A percentile compares a stretch with the other conserved stretches of the same genome.
Evolutionary conservation across 2,329 filamentous ascomycete genomes (phyloP).

Genomic region (Verticillium nonalfalfae): DNA sequence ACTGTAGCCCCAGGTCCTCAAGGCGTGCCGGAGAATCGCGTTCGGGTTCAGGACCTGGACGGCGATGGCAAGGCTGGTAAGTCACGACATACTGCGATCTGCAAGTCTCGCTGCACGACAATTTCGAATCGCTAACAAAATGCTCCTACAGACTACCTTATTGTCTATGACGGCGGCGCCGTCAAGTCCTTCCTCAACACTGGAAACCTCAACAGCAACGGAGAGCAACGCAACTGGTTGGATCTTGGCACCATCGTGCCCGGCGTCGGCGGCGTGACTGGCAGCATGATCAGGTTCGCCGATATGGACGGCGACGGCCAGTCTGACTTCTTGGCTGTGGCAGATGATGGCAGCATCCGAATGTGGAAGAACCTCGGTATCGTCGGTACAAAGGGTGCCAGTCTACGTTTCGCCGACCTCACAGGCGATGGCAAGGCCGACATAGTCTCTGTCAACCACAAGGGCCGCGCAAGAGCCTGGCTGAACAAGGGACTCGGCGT

Average conservation of each 20-base stretch:
- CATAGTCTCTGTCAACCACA: conserved; percentile 6
- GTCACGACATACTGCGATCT: background rate
- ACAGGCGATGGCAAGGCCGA: conserved; percentile 10
- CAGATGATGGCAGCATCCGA: conserved; percentile 1
- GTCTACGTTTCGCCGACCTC: conserved; percentile 7
- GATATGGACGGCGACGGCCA: conserved; percentile 11
- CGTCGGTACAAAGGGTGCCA: conserved; percentile 1
- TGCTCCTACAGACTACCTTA: conserved; percentile 1
- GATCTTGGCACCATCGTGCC: conserved; percentile 5
- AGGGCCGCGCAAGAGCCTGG: conserved; percentile 5
- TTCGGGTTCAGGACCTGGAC: background rate
- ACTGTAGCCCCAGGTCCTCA: background rate
- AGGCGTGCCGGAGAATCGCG: background rate
- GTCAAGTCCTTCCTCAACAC: conserved; percentile 2
- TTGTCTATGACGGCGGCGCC: conserved; percentile 3
- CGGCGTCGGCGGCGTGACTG: conserved; percentile 1
- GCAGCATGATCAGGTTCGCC: conserved; percentile 5
- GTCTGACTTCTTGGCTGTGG: conserved; percentile 11
- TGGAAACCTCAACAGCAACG: background rate
- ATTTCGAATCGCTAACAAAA: background rate
- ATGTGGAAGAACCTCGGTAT: conserved; percentile 11
- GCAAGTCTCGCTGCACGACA: background rate
- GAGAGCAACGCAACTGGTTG: background rate
- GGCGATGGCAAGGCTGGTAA: background rate
- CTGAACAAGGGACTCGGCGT: conserved; percentile 3